Percentiles rank a stretch among this genome's conserved stretches.
Conservation (phyloP, 495 filamentous ascomycete genomes). For the Entonaema liquescens region DNA sequence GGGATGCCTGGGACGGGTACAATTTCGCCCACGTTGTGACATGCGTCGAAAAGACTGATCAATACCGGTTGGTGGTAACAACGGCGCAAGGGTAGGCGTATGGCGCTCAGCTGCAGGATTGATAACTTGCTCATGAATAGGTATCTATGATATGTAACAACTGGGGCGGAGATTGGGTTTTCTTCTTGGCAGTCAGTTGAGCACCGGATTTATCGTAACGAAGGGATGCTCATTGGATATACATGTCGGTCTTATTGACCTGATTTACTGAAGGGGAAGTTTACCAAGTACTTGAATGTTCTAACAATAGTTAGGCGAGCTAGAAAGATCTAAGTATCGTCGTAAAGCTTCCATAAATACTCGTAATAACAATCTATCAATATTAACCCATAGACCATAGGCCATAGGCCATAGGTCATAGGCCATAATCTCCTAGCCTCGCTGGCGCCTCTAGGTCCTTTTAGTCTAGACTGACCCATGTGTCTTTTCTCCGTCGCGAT, state of each 20-base stretch:
- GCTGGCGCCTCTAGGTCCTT: too few species aligned
- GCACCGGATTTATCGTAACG: background rate
- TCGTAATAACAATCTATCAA: background rate
- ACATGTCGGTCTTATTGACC: background rate
- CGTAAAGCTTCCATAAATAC: background rate
- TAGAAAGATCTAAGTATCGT: background rate
- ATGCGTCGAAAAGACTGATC: slow-evolving; percentile 4
- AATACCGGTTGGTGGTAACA: slow-evolving; percentile 15
- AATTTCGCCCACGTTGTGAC: slow-evolving; percentile 8
- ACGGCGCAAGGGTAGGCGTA: background rate
- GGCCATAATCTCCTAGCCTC: too few species aligned
- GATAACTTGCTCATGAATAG: background rate
- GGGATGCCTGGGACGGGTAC: slow-evolving; percentile 17
- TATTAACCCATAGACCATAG: too few species aligned
- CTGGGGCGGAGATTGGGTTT: background rate
- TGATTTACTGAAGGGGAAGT: background rate
- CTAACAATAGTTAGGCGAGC: background rate
- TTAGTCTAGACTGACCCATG: background rate
- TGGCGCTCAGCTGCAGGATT: background rate
- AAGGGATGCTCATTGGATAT: background rate
- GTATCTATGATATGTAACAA: background rate
- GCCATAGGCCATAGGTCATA: too few species aligned
- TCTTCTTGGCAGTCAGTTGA: background rate
- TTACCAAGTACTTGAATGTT: background rate
- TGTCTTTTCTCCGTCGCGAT: background rate